A percentile compares a stretch with the other conserved stretches of the same genome.
Evolutionary conservation across 176 grass and related monocot species (phyloP).

Genomic region (Elaeis guineensis): DNA sequence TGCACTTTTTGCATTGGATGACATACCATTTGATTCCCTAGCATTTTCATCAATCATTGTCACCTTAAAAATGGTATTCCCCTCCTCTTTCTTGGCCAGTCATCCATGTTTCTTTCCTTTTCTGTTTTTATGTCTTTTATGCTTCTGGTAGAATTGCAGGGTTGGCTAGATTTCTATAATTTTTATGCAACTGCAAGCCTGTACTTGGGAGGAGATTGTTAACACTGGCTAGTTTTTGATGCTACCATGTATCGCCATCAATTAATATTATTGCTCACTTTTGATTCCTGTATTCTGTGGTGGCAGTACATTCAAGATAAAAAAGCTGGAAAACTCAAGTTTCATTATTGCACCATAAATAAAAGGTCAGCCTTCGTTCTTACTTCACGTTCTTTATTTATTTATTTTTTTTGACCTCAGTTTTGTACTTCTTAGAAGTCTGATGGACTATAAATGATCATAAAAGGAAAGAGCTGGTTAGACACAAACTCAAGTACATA

Average conservation of each 20-base stretch:
- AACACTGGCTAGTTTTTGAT: neutral
- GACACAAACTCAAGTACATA: no score
- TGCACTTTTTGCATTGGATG: constrained; percentile 70
- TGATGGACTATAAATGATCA: no score
- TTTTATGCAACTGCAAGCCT: no score
- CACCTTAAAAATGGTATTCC: constrained; percentile 77
- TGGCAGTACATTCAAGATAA: constrained; percentile 86
- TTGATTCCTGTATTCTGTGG: neutral
- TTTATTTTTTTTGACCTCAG: neutral
- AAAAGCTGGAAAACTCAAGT: constrained; percentile 60
- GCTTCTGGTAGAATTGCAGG: no score
- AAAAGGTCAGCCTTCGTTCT: constrained; percentile 50
- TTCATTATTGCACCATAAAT: constrained; percentile 98
- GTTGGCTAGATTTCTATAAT: no score
- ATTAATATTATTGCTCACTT: neutral
- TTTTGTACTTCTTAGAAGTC: no score
- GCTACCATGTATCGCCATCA: neutral
- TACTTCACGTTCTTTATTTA: neutral
- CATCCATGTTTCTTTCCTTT: constrained; percentile 9
- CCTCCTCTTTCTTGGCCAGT: neutral
- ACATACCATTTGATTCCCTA: constrained; percentile 92
- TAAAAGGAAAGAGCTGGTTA: no score
- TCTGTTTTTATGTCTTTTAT: neutral
- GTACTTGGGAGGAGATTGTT: no score
- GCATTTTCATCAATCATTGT: constrained; percentile 98